Evolutionary conservation across 208 protist species (phyloP), one percentile per base, ranked within the genome.

Genomic region (Leishmania guyanensis): DNA sequence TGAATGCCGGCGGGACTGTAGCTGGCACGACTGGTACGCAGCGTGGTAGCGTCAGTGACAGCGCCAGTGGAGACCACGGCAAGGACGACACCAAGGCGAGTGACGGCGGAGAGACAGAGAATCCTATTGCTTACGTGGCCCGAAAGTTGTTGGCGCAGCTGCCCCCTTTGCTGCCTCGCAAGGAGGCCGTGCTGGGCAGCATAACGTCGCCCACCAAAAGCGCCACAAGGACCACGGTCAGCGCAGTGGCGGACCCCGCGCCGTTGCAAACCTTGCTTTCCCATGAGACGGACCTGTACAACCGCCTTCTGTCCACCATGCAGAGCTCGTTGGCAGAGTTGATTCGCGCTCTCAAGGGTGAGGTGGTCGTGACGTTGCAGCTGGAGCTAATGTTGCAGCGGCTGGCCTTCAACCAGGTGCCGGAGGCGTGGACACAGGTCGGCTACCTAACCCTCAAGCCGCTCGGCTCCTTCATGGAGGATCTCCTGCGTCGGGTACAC

Each of bases 381-480:
- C 83, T 94, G 66, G 96, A 97, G 90, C 77, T 54, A 48, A 94
- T 96, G 87, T 93, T 93, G 80, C 86, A 90, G 74, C 86, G 89
- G 3, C 94, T 97, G 73, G 78, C 89, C 46, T 91, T 95, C 81
- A 91, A 90, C 62, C 90, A 98, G 82, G 97, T 99, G n/a, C 98
- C 99, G 8, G 89, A 96, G 68, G 62, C 90, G 46, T 98, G 90
- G 99, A 82, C 90, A 54, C 86, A 92, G 54, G 90, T 89, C 26
- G 92, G 92, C 68, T 99, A 99, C 83, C 96, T 99, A 3, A 96
- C 93, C 16, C 89, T 99, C 46, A 99, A 99, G 85, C 97, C 98
- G 12, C 92, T 99, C 39, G 93, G 89, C 12, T 92, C 96, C 20
- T 99, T 97, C 93, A 96, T 98, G 77, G 90, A 95, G 60, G 98